Conservation (phyloP, 179 eudicot genomes). For the Vitellaria paradoxa region DNA sequence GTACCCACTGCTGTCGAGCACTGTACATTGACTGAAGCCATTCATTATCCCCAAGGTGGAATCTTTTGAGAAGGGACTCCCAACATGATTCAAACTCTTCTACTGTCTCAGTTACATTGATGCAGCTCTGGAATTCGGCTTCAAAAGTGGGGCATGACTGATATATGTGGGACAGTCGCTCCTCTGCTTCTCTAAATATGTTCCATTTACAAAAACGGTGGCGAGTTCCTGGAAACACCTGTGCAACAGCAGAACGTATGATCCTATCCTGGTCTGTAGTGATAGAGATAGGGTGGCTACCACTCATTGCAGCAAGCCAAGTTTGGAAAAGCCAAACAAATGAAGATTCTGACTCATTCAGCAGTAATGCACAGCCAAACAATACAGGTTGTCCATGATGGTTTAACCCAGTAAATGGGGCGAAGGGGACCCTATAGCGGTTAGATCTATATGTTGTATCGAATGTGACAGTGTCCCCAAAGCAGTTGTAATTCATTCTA, state of each 20-base stretch:
- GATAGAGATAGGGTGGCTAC: conserved; percentile 28
- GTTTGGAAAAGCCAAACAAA: conserved; percentile 36
- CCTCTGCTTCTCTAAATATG: conserved; percentile 30
- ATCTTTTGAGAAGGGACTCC: conserved; percentile 13
- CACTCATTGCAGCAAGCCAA: conserved; percentile 34
- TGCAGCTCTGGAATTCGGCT: conserved; percentile 20
- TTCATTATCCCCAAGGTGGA: conserved; percentile 12
- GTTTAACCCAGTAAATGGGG: conserved; percentile 39
- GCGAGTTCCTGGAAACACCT: conserved; percentile 28
- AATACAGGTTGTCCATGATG: conserved; percentile 32
- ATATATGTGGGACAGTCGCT: conserved; percentile 16
- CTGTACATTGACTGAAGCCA: conserved; percentile 22
- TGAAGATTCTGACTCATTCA: conserved; percentile 30
- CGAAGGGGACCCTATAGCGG: conserved; percentile 31
- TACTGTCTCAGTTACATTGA: conserved; percentile 15
- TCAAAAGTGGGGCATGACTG: conserved; percentile 14
- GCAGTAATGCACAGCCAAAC: conserved; percentile 34
- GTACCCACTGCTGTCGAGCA: conserved; percentile 20
- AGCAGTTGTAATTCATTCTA: conserved; percentile 23
- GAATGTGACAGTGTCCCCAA: conserved; percentile 35
- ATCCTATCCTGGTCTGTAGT: conserved; percentile 32
- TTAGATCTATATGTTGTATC: conserved; percentile 35
- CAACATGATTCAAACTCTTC: conserved; percentile 22
- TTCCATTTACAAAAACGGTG: conserved; percentile 37
- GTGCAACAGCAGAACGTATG: conserved; percentile 27